Conservation (phyloP, 495 filamentous ascomycete genomes). For the Durotheca rogersii region DNA sequence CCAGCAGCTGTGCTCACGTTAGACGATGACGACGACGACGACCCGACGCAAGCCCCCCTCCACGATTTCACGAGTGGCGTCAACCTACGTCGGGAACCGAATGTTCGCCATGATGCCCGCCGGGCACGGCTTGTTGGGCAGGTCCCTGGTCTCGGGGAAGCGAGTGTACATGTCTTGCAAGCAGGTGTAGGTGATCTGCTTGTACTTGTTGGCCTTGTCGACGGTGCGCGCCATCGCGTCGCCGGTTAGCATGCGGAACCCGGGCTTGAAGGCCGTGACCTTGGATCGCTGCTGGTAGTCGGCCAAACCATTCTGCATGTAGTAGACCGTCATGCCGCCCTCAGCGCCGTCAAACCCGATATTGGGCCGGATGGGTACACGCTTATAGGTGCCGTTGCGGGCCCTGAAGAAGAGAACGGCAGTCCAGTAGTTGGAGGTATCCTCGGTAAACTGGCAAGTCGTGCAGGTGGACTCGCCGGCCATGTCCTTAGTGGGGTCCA, state of each 20-base stretch:
- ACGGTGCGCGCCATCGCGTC: conserved; percentile 28
- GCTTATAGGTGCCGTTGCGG: conserved; percentile 42
- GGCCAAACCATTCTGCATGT: conserved; percentile 40
- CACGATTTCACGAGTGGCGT: neutral
- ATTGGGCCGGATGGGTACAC: conserved; percentile 41
- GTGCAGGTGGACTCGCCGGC: conserved; percentile 32
- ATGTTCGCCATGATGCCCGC: conserved; percentile 44
- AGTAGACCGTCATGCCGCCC: conserved; percentile 45
- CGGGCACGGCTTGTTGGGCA: conserved; percentile 30
- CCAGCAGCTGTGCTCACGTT: conserved; percentile 33
- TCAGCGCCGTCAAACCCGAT: conserved; percentile 39
- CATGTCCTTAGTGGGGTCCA: conserved; percentile 37
- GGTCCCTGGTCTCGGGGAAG: conserved; percentile 31
- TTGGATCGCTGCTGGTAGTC: conserved; percentile 33
- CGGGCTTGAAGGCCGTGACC: conserved; percentile 44
- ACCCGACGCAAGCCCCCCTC: no score
- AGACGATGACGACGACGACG: no score
- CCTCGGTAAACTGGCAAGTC: conserved; percentile 37
- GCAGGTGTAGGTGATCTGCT: conserved; percentile 36
- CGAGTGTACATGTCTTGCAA: conserved; percentile 26
- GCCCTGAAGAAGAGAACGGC: conserved; percentile 43
- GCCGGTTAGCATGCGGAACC: conserved; percentile 39
- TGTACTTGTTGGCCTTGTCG: conserved; percentile 27
- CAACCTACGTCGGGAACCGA: conserved; percentile 37
- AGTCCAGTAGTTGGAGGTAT: conserved; percentile 46